Conservation (phyloP, 2,329 filamentous ascomycete genomes). For the Tetracladium maxilliforme region DNA sequence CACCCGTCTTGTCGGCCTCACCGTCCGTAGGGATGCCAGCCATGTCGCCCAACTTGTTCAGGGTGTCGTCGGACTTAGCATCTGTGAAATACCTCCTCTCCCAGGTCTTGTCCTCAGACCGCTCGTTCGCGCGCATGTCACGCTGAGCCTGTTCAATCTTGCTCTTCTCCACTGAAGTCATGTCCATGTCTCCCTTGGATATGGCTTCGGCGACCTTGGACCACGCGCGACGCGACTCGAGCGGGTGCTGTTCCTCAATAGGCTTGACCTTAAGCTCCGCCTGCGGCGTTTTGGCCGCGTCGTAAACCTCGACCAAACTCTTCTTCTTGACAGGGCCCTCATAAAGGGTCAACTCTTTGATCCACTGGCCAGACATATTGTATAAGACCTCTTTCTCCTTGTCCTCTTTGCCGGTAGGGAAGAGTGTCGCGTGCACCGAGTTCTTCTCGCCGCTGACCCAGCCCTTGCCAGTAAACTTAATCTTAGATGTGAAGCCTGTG, state of each 20-base stretch:
- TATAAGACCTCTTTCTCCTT: constrained; percentile 64
- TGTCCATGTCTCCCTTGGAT: constrained; percentile 68
- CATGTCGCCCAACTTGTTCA: constrained; percentile 24
- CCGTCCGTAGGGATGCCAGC: constrained; percentile 23
- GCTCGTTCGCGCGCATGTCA: constrained; percentile 59
- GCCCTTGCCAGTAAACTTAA: constrained; percentile 86
- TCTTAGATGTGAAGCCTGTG: constrained; percentile 73
- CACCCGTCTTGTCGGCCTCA: constrained; percentile 52
- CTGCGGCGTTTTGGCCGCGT: constrained; percentile 38
- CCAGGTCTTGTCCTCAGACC: constrained; percentile 63
- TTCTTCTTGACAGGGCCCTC: constrained; percentile 42
- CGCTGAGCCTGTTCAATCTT: constrained; percentile 86
- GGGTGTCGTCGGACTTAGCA: constrained; percentile 26
- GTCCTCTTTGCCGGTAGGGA: constrained; percentile 47
- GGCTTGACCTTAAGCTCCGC: constrained; percentile 59
- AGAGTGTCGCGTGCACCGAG: constrained; percentile 63
- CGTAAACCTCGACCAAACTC: constrained; percentile 42
- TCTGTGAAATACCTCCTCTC: constrained; percentile 67
- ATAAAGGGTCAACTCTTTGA: constrained; percentile 64
- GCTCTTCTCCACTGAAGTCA: constrained; percentile 62
- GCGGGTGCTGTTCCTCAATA: constrained; percentile 66
- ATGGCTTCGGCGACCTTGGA: constrained; percentile 72
- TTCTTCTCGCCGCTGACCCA: constrained; percentile 97
- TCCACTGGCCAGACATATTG: constrained; percentile 85
- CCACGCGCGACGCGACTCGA: constrained; percentile 85